Base-by-base conservation (phyloP, 1,284 basidiomycete species). In the Polyporus tsugae region DNA sequence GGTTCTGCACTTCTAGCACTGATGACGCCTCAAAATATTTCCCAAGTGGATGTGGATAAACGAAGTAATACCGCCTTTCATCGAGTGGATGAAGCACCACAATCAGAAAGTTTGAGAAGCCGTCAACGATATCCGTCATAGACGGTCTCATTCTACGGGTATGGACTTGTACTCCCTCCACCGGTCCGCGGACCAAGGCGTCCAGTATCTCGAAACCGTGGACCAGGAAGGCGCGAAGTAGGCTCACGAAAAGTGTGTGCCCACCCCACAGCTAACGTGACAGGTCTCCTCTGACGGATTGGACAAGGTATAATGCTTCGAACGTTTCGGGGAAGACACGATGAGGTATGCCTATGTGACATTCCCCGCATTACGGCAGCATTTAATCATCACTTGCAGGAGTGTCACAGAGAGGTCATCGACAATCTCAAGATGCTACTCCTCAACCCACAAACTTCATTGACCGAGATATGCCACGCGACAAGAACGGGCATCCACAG, bases 11-110 rank as follows among this genome's bases (percentile, higher is more conserved):
- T 46, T 29, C 57, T 35, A 53, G 29, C 53, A 42, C 53, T 35
- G 35, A 19, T 11, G 25, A 19, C 41, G 13, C 29, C 33, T 15
- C 29, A 1, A 22, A 39, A 76, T 76, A 35, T 78, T 77, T 64
- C 77, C 76, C 13, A 78, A 75, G 49, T 79, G 77, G 78, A 77
- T 78, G 76, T 78, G 76, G 77, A 77, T 76, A 70, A 79, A 80
- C 63, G 75, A 77, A 63, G 73, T 75, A 60, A 77, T 78, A 73
- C 75, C 75, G 2, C 57, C 71, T 2, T 78, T 78, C 68, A 69
- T 78, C 33, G 72, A 74, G 36, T 76, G 69, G 52, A 67, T 77
- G 42, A 70, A 69, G 44, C 61, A 70, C 4, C 66, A 75, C 69
- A 77, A 79, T 64, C 71, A 73, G 17, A 60, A 63, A 1, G 65